Percentiles rank a stretch among this genome's conserved stretches.
phyloP scores from a whole-genome alignment of 169 alveolate species.

The Gregarina niphandrodes region DNA sequence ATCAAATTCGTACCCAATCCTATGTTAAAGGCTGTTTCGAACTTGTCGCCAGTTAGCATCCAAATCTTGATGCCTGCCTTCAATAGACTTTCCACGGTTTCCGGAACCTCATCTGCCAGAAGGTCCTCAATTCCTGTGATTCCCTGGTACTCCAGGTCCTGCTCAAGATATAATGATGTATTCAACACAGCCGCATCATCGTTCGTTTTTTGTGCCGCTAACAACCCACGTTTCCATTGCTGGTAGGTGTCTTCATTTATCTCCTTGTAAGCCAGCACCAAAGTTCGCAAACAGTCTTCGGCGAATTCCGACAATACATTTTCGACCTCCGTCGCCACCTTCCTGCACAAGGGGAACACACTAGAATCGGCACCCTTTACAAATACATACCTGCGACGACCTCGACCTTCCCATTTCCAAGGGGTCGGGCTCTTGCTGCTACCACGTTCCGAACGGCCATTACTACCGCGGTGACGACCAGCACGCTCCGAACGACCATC shows the following conservation, averaged over 20 bases:
- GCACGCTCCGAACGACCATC: too few species aligned
- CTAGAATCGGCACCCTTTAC: constrained; percentile 77
- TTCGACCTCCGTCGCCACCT: constrained; percentile 20
- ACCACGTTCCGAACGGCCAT: too few species aligned
- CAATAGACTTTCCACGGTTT: constrained; percentile 64
- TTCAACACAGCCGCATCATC: too few species aligned
- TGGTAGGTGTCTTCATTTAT: constrained; percentile 35
- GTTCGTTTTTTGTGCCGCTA: too few species aligned
- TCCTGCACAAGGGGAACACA: constrained; percentile 39
- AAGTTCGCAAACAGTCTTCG: constrained; percentile 55
- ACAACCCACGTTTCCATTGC: too few species aligned
- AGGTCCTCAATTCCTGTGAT: constrained; percentile 88
- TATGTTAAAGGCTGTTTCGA: constrained; percentile 83
- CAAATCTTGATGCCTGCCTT: constrained; percentile 77
- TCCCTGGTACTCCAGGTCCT: constrained; percentile 68
- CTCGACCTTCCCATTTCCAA: too few species aligned
- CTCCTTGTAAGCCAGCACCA: constrained; percentile 65
- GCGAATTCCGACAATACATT: constrained; percentile 43
- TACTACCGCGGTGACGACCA: too few species aligned
- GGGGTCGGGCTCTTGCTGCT: too few species aligned
- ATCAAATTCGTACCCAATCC: constrained; percentile 14
- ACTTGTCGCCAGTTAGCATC: constrained; percentile 95
- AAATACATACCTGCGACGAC: too few species aligned
- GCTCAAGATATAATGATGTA: constrained; percentile 57
- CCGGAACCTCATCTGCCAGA: constrained; percentile 82